These are phyloP conservation scores for Microdochium trichocladiopsis DNA, from an alignment of 2,329 filamentous ascomycete genomes.

Conservation along the genomic window DNA sequence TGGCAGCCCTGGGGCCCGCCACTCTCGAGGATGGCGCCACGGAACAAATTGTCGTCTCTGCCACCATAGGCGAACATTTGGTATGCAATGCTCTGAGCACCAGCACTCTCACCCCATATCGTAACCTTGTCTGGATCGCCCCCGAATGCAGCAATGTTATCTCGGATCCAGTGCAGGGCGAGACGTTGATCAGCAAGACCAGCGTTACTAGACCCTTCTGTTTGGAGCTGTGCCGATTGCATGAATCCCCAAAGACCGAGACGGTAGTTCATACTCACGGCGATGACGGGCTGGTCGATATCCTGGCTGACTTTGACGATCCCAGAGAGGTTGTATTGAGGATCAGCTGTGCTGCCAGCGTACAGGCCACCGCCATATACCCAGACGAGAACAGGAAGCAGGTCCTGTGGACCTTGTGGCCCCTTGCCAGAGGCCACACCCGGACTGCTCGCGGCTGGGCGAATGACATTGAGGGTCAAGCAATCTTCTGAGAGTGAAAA, in stretches of 20 bases:
- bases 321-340: constrained; percentile 57
- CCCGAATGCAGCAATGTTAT: constrained; percentile 45
- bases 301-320: constrained; percentile 47
- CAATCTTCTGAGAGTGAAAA: constrained; percentile 43
- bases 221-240: constrained; percentile 33
- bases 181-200: constrained; percentile 43
- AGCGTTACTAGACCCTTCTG: constrained; percentile 36
- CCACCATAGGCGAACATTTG: constrained; percentile 50
- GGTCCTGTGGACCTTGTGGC: constrained; percentile 11
- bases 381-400: constrained; percentile 41
- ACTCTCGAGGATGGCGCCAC: constrained; percentile 45
- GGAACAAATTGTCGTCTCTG: constrained; percentile 46
- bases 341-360: constrained; percentile 40
- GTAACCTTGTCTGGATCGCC: constrained; percentile 37
- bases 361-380: constrained; percentile 51
- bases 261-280: constrained; percentile 46
- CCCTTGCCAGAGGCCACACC: neutral
- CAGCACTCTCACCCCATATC: constrained; percentile 40
- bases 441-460: constrained; percentile 20
- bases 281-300: constrained; percentile 45
- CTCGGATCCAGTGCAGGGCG: constrained; percentile 41
- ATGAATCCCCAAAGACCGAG: constrained; percentile 47
- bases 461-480: constrained; percentile 32
- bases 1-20: constrained; percentile 28
- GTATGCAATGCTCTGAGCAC: constrained; percentile 30